Base-by-base conservation (phyloP, 2,329 filamentous ascomycete genomes). In the Fusarium robinianum region DNA sequence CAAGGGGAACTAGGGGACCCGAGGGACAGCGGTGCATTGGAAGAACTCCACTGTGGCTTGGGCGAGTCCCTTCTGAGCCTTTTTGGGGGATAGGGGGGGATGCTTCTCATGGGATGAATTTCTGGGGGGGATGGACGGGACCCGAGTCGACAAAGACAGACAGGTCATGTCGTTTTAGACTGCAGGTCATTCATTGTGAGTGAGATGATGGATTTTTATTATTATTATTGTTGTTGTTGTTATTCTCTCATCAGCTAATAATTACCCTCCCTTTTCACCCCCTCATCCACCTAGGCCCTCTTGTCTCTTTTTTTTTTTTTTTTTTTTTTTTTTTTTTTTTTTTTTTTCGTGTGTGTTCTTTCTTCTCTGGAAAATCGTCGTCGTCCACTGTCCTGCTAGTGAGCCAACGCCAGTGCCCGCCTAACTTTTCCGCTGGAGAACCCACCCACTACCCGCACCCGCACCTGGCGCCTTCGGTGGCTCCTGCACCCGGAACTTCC, bases 41-140 rank as follows among this genome's bases (percentile, higher is more conserved):
- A 43, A 31, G 36, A 57, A 46, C 30, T 40, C 53, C 56, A 51
- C 48, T 31, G 35, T 49, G 48, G 48, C 51, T 60, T 57, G 49
- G 47, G 44, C 25, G 31, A 43, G 46, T 34, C 50, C 41, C 46
- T 44, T 33, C 41, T 27, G 31, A 24, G 41, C 41, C 33, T n/a
- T n/a, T n/a, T n/a, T n/a, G 25, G 31, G 30, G 19, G 35, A 21
- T 39, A 19, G 21, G 26, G 40, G 41, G 35, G 34, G 14, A 9
- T 15, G 16, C 25, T 25, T 30, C n/a, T n/a, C n/a, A n/a, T n/a
- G n/a, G n/a, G n/a, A n/a, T n/a, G n/a, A n/a, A n/a, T n/a, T n/a
- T n/a, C n/a, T n/a, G n/a, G n/a, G n/a, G n/a, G n/a, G n/a, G n/a
- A n/a, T n/a, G n/a, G n/a, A n/a, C n/a, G n/a, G n/a, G n/a, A n/a